Evolutionary conservation across 2,329 filamentous ascomycete genomes (phyloP).

Genomic region (Fusarium liriodendri): DNA sequence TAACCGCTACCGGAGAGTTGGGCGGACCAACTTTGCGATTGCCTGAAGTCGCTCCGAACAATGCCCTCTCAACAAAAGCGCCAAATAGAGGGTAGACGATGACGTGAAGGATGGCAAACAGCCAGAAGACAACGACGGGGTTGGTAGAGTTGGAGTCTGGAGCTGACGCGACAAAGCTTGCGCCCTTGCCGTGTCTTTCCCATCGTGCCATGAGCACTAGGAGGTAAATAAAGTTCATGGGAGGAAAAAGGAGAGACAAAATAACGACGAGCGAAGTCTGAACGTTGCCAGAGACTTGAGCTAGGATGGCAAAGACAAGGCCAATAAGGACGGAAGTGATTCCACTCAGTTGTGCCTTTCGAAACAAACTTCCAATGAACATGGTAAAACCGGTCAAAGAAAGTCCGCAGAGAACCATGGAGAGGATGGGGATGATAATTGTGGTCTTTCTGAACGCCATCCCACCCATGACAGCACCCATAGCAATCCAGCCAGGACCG

Average conservation of each 20-base stretch:
- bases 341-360: conserved; percentile 66
- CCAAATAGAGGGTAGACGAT: neutral
- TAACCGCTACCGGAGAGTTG: neutral
- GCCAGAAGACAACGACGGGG: neutral
- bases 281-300: conserved; percentile 61
- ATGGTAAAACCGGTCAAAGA: conserved; percentile 80
- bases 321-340: conserved; percentile 77
- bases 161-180: neutral
- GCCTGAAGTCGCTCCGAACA: neutral
- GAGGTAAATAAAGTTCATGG: conserved; percentile 4
- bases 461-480: conserved; percentile 69
- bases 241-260: conserved; percentile 1
- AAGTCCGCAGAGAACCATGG: conserved; percentile 76
- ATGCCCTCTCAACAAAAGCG: neutral
- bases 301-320: conserved; percentile 78
- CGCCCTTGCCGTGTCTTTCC: neutral
- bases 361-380: conserved; percentile 78
- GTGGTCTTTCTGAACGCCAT: conserved; percentile 68
- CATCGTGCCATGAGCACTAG: neutral
- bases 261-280: neutral
- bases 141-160: neutral
- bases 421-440: conserved; percentile 71
- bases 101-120: neutral
- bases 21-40: neutral
- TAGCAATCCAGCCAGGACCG: conserved; percentile 77